Evolutionary conservation across 768 basidiomycete species (phyloP).

Genomic region (Boletus fagicola): DNA sequence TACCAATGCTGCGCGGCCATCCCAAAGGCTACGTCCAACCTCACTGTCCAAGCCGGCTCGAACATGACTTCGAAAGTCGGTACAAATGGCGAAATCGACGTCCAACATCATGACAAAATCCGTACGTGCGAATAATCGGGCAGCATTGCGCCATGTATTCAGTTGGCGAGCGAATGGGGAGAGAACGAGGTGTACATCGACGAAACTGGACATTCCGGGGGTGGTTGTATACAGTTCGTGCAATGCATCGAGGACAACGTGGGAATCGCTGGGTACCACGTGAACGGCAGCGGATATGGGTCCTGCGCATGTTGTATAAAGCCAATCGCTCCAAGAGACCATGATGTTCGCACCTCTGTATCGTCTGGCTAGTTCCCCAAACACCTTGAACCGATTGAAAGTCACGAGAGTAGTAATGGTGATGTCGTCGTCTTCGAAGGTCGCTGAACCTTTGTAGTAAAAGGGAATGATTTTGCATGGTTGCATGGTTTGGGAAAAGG

Average conservation of each 20-base stretch:
- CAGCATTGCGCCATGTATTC: conserved; percentile 88
- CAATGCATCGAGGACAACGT: conserved; percentile 57
- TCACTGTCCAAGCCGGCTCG: conserved; percentile 38
- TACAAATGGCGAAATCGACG: conserved; percentile 83
- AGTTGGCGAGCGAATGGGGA: conserved; percentile 81
- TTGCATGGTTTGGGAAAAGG: conserved; percentile 65
- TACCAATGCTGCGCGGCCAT: conserved; percentile 70
- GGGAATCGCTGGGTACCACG: conserved; percentile 44
- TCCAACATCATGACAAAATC: conserved; percentile 90
- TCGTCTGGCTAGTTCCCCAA: conserved; percentile 67
- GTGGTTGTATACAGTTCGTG: conserved; percentile 67
- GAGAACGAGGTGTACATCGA: conserved; percentile 85
- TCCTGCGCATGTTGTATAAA: conserved; percentile 41
- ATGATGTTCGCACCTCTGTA: conserved; percentile 65
- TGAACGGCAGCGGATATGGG: conserved; percentile 86
- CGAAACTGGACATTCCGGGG: conserved; percentile 60
- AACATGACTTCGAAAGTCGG: conserved; percentile 67
- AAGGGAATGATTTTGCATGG: conserved; percentile 79
- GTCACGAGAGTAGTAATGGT: conserved; percentile 87
- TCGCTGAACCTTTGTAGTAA: conserved; percentile 66
- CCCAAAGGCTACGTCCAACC: conserved; percentile 43
- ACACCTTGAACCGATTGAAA: conserved; percentile 70
- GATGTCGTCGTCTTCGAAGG: conserved; percentile 62
- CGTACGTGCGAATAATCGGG: conserved; percentile 79
- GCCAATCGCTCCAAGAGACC: background rate